phyloP scores from a whole-genome alignment of 2,329 filamentous ascomycete genomes.

The Xylariales sp. region DNA sequence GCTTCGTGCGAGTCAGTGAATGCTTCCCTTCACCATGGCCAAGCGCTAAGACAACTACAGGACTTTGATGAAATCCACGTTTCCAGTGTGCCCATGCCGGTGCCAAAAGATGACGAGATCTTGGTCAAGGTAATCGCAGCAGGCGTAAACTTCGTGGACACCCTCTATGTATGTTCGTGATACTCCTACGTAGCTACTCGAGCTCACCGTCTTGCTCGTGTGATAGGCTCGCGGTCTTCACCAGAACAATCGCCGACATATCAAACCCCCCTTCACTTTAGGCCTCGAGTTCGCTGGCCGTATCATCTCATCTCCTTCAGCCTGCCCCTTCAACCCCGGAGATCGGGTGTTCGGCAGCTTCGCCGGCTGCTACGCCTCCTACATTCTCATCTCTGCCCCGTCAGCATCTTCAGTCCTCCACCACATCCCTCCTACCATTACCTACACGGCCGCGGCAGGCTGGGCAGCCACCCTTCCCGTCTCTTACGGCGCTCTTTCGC shows the following conservation, averaged over 20 bases:
- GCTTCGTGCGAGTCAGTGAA: conserved; percentile 19
- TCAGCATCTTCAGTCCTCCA: conserved; percentile 27
- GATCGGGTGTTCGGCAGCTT: conserved; percentile 49
- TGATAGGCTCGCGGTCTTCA: conserved; percentile 52
- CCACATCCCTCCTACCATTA: conserved; percentile 40
- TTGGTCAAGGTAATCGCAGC: conserved; percentile 48
- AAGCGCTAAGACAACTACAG: too few relatives aligned
- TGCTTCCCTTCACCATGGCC: not conserved
- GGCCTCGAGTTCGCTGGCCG: conserved; percentile 58
- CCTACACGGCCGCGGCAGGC: conserved; percentile 44
- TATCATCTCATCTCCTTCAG: conserved; percentile 34
- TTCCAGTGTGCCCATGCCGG: conserved; percentile 28
- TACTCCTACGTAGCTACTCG: too few relatives aligned
- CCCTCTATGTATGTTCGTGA: conserved; percentile 47
- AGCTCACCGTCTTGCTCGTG: too few relatives aligned
- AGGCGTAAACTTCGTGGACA: conserved; percentile 56
- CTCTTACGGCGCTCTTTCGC: conserved; percentile 45
- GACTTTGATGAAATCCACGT: conserved; percentile 25
- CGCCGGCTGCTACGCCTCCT: conserved; percentile 48
- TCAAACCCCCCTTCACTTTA: conserved; percentile 52
- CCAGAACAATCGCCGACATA: conserved; percentile 54
- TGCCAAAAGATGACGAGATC: conserved; percentile 29
- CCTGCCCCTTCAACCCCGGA: conserved; percentile 35
- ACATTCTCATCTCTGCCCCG: conserved; percentile 34
- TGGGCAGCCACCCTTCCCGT: conserved; percentile 49